phyloP scores from a whole-genome alignment of 2,329 filamentous ascomycete genomes.

The Aspergillus ustus region DNA sequence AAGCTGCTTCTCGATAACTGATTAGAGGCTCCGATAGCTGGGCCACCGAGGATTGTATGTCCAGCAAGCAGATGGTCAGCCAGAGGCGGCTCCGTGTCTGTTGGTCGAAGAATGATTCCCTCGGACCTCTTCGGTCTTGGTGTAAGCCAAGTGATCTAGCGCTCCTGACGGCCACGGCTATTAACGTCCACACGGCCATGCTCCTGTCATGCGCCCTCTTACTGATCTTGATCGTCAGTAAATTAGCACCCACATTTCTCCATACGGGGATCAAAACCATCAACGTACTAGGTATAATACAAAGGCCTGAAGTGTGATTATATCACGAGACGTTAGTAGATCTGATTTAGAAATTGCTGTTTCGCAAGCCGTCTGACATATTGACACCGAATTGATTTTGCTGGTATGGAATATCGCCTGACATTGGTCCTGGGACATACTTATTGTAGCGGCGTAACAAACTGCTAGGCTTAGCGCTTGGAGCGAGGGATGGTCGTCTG shows the following conservation, averaged over 20 bases:
- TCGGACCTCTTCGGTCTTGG: slow-evolving; percentile 14
- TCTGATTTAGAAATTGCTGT: slow-evolving; percentile 20
- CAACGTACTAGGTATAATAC: slow-evolving; percentile 28
- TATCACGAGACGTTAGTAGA: slow-evolving; percentile 22
- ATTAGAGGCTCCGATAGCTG: slow-evolving; percentile 19
- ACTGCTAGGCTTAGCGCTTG: slow-evolving; percentile 26
- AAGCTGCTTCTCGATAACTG: slow-evolving; percentile 15
- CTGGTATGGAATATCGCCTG: slow-evolving; percentile 16
- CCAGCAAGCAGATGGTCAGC: slow-evolving; percentile 15
- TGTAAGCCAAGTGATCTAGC: slow-evolving; percentile 31
- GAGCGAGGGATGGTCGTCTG: slow-evolving; percentile 1
- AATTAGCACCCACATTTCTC: too few species aligned
- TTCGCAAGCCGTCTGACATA: slow-evolving; percentile 24
- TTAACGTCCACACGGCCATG: slow-evolving; percentile 30
- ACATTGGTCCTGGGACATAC: slow-evolving; percentile 24
- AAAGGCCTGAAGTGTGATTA: slow-evolving; percentile 30
- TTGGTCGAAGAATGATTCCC: slow-evolving; percentile 25
- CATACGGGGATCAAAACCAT: neutral
- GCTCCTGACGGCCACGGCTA: slow-evolving; percentile 35
- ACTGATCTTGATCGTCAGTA: too few species aligned
- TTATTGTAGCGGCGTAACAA: slow-evolving; percentile 22
- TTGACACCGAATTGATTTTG: slow-evolving; percentile 12
- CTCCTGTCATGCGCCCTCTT: too few species aligned
- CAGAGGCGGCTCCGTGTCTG: slow-evolving; percentile 13
- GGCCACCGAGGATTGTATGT: slow-evolving; percentile 11